phyloP scores from a whole-genome alignment of 2,329 filamentous ascomycete genomes.

The Xylaria polymorpha region DNA sequence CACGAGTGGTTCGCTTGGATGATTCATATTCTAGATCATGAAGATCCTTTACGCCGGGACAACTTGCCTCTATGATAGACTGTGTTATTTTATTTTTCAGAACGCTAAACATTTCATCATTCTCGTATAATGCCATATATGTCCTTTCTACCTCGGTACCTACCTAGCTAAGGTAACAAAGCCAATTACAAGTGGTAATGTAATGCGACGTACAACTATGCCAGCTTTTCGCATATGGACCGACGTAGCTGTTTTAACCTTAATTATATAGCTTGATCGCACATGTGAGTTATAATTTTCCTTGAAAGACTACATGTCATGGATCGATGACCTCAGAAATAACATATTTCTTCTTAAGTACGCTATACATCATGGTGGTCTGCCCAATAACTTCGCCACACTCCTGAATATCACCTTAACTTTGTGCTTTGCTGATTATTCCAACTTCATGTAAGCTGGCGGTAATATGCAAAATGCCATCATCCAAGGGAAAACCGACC shows the following conservation, averaged over 20 bases:
- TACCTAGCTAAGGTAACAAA: not conserved
- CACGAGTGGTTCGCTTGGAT: not conserved
- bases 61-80: too few species aligned
- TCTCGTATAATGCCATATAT: not conserved
- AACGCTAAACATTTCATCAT: not conserved
- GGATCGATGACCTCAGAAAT: conserved; percentile 4
- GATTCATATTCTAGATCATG: not conserved
- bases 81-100: not conserved
- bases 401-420: too few species aligned
- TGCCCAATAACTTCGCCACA: not conserved
- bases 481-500: conserved; percentile 56
- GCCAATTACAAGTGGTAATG: conserved; percentile 21
- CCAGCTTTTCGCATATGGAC: not conserved
- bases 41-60: not conserved
- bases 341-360: not conserved
- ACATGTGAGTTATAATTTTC: not conserved
- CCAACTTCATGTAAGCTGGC: not conserved
- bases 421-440: not conserved
- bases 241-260: conserved; percentile 19
- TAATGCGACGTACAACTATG: conserved; percentile 20
- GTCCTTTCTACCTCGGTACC: not conserved
- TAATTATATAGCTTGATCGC: not conserved
- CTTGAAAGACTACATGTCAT: conserved; percentile 23
- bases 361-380: not conserved
- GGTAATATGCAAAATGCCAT: conserved; percentile 48